These are phyloP conservation scores for Eutrema heterophyllum DNA, from an alignment of 345 rosid genomes.

Conservation along the genomic window DNA sequence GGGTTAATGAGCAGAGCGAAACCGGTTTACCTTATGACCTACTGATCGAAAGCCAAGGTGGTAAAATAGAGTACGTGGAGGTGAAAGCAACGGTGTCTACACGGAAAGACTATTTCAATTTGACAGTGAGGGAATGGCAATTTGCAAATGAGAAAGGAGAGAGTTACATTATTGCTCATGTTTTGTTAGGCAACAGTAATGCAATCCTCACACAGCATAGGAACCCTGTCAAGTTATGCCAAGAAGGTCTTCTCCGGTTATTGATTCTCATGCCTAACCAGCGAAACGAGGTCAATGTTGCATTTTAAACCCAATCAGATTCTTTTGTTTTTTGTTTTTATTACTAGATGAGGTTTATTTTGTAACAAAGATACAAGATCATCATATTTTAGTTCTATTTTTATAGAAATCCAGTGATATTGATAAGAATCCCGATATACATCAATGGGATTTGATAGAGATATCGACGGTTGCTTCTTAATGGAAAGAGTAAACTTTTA, in stretches of 20 bases:
- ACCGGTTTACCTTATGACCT: slow-evolving; percentile 83
- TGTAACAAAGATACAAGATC: not conserved
- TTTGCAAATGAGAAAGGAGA: slow-evolving; percentile 64
- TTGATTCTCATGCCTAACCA: slow-evolving; percentile 64
- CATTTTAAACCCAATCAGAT: not conserved
- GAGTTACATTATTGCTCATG: slow-evolving; percentile 58
- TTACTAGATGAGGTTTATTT: not conserved
- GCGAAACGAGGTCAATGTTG: slow-evolving; percentile 20
- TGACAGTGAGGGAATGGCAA: slow-evolving; percentile 81
- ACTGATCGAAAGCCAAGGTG: slow-evolving; percentile 31
- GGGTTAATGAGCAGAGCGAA: slow-evolving; percentile 77
- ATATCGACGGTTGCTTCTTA: no score
- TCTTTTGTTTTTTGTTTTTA: not conserved
- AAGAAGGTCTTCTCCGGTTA: slow-evolving; percentile 57
- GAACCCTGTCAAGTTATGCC: slow-evolving; percentile 69
- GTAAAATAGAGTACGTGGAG: slow-evolving; percentile 54
- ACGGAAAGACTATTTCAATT: slow-evolving; percentile 72
- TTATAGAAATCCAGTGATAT: not conserved
- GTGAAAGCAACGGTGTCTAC: slow-evolving; percentile 79
- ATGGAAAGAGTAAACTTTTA: no score
- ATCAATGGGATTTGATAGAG: no score
- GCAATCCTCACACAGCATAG: slow-evolving; percentile 51
- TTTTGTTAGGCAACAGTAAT: slow-evolving; percentile 43
- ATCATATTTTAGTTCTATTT: not conserved
- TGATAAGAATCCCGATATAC: not conserved